Percentiles rank a stretch among this genome's conserved stretches.
Conservation (phyloP, 2,329 filamentous ascomycete species). For the Fusarium sp. region DNA sequence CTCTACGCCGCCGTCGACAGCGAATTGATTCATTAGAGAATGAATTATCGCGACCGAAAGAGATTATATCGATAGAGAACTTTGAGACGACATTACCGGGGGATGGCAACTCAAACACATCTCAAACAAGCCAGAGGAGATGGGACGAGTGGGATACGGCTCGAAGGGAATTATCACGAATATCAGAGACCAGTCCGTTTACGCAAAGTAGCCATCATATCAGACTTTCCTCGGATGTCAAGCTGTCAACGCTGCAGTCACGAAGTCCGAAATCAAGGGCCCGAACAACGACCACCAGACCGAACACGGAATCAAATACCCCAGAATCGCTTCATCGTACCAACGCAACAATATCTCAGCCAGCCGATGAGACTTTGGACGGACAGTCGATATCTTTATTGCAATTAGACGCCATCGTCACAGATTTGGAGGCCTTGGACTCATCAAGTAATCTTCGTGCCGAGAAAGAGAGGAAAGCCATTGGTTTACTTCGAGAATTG, state of each 20-base stretch:
- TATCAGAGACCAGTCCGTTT: constrained; percentile 31
- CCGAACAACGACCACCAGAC: neutral
- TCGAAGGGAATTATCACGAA: constrained; percentile 39
- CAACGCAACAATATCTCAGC: neutral
- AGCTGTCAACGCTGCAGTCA: constrained; percentile 9
- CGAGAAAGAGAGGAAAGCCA: constrained; percentile 26
- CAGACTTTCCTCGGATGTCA: constrained; percentile 26
- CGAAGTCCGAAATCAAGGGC: neutral
- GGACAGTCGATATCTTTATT: neutral
- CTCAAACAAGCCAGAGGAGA: constrained; percentile 26
- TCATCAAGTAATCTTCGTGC: neutral
- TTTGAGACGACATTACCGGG: constrained; percentile 17
- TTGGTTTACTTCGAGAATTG: constrained; percentile 33
- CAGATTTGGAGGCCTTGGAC: constrained; percentile 18
- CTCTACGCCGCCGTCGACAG: constrained; percentile 46
- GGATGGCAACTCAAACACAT: neutral
- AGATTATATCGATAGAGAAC: constrained; percentile 6
- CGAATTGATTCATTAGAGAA: constrained; percentile 20
- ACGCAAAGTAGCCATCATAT: constrained; percentile 32
- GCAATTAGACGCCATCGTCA: constrained; percentile 25
- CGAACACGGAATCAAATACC: neutral
- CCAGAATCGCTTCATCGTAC: neutral
- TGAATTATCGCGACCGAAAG: neutral
- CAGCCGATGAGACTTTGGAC: neutral
- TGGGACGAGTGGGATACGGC: constrained; percentile 45